Percentiles rank a stretch among this genome's conserved stretches.
These are phyloP conservation scores for Cicer bijugum DNA, from an alignment of 306 rosid species.

Conservation along the genomic window DNA sequence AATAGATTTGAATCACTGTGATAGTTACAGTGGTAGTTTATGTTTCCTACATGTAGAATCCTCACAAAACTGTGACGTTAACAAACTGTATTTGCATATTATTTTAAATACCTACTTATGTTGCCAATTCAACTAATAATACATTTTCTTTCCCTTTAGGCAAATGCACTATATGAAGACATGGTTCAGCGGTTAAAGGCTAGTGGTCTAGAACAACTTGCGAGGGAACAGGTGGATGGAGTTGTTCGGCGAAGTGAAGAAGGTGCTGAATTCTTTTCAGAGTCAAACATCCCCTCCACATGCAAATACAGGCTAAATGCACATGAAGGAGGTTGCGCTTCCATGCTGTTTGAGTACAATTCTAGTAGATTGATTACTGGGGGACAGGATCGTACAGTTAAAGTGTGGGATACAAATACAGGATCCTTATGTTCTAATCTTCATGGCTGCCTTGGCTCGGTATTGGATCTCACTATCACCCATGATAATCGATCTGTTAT, in stretches of 20 bases:
- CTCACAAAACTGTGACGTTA: conserved; percentile 18
- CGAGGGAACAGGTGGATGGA: conserved; percentile 96
- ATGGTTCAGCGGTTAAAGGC: conserved; percentile 75
- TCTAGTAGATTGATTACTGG: conserved; percentile 84
- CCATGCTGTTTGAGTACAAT: conserved; percentile 77
- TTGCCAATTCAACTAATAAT: conserved; percentile 23
- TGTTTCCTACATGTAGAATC: conserved; percentile 17
- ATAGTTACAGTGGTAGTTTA: conserved; percentile 28
- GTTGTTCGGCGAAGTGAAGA: conserved; percentile 94
- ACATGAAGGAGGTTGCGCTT: conserved; percentile 96
- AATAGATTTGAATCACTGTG: neutral
- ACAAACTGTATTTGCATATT: conserved; percentile 24
- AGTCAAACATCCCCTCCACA: conserved; percentile 71
- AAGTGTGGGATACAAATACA: conserved; percentile 86
- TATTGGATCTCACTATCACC: conserved; percentile 82
- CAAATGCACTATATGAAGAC: conserved; percentile 90
- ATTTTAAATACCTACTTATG: conserved; percentile 27
- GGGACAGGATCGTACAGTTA: conserved; percentile 87
- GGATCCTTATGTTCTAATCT: conserved; percentile 71
- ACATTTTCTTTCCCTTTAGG: conserved; percentile 54
- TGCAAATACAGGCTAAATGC: conserved; percentile 75
- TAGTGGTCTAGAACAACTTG: conserved; percentile 88
- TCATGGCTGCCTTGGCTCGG: conserved; percentile 90
- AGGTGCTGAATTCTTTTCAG: conserved; percentile 88
- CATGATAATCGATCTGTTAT: conserved; percentile 85